Conservation (phyloP, 345 rosid species). For the Schrenkiella parvula region DNA sequence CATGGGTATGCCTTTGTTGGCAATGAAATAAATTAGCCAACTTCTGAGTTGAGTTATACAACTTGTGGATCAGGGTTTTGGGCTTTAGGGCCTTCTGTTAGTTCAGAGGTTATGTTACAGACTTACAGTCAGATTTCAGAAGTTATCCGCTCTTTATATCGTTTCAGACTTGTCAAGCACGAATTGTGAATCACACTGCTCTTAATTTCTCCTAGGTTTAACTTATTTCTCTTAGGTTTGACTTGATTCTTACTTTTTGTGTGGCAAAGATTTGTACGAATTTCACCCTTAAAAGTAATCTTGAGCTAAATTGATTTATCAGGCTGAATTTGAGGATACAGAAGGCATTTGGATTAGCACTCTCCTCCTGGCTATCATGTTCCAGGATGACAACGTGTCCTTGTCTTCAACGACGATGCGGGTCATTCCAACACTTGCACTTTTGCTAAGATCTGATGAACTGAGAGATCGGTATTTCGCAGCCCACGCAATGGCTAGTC, state of each 20-base stretch:
- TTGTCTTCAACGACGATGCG: slow-evolving; percentile 58
- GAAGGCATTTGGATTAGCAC: slow-evolving; percentile 80
- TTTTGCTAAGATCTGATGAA: slow-evolving; percentile 73
- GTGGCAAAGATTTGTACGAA: slow-evolving; percentile 8
- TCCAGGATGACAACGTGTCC: slow-evolving; percentile 61
- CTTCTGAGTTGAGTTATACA: neutral
- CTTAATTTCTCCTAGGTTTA: too few relatives aligned
- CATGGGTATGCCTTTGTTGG: slow-evolving; percentile 4
- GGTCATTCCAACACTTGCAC: slow-evolving; percentile 66
- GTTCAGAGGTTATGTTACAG: slow-evolving; percentile 7
- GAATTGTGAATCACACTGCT: slow-evolving; percentile 1
- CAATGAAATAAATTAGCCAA: slow-evolving; percentile 2
- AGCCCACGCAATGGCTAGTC: slow-evolving; percentile 88
- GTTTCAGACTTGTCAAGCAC: slow-evolving; percentile 18
- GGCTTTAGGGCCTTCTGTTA: neutral
- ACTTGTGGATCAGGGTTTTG: neutral
- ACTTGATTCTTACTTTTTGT: slow-evolving; percentile 3
- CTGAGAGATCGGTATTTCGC: slow-evolving; percentile 69
- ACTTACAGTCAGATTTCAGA: neutral
- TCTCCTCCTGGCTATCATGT: slow-evolving; percentile 69
- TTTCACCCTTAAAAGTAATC: neutral
- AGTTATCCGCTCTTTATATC: neutral
- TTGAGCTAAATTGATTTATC: slow-evolving; percentile 20
- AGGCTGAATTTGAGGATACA: slow-evolving; percentile 65
- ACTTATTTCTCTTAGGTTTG: slow-evolving; percentile 3